A percentile compares a stretch with the other conserved stretches of the same genome.
Evolutionary conservation across 345 rosid species (phyloP).

Genomic region (Limnanthes douglasii): DNA sequence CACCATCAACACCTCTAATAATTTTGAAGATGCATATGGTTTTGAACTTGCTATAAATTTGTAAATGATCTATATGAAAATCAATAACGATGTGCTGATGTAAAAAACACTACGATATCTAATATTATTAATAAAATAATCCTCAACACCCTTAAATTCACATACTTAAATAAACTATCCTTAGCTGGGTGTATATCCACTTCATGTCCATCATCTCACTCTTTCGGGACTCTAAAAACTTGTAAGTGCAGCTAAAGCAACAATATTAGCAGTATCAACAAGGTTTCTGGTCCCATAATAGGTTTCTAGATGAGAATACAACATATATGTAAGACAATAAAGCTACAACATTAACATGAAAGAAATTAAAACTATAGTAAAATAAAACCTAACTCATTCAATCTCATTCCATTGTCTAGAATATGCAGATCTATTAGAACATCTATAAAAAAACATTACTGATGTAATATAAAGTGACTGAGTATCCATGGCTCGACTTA

Average conservation of each 20-base stretch:
- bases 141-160: too few relatives aligned
- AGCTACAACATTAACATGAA: neutral
- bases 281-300: slow-evolving; percentile 37
- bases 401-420: slow-evolving; percentile 87
- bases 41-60: too few relatives aligned
- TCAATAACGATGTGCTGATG: too few relatives aligned
- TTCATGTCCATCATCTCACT: slow-evolving; percentile 62
- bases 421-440: slow-evolving; percentile 90
- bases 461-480: slow-evolving; percentile 88
- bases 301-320: neutral
- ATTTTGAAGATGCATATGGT: too few relatives aligned
- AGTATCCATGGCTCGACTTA: slow-evolving; percentile 88
- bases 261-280: slow-evolving; percentile 73
- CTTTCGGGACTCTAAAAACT: slow-evolving; percentile 66
- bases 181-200: slow-evolving; percentile 72
- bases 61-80: too few relatives aligned
- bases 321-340: neutral
- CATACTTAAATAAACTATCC: too few relatives aligned
- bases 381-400: slow-evolving; percentile 48
- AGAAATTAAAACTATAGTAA: neutral
- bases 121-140: too few relatives aligned
- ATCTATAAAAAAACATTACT: slow-evolving; percentile 86
- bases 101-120: too few relatives aligned
- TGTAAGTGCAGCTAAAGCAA: slow-evolving; percentile 59
- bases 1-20: too few relatives aligned